Evolutionary conservation across 306 rosid species (phyloP).

Genomic region (Benincasa hispida): DNA sequence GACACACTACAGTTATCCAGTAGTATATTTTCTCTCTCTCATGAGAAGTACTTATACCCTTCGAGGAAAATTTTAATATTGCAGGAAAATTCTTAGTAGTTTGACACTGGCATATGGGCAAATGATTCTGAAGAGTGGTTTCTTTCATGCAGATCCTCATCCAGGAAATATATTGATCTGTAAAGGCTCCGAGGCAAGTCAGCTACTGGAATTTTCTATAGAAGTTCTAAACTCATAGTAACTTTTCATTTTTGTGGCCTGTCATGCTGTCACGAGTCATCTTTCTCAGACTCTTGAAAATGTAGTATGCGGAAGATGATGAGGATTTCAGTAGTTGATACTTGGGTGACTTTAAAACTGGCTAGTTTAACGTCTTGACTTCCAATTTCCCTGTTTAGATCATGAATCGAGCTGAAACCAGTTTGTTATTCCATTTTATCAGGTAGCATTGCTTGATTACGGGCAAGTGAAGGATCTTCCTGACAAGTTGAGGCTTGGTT

Average conservation of each 20-base stretch:
- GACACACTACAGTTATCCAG: not conserved
- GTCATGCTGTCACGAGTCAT: not conserved
- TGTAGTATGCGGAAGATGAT: not conserved
- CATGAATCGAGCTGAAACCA: not conserved
- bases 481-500: conserved; percentile 74
- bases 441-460: conserved; percentile 93
- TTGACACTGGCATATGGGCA: conserved; percentile 98
- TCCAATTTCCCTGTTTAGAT: not conserved
- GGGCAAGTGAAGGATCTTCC: conserved; percentile 99
- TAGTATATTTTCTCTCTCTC: not conserved
- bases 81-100: conserved; percentile 88
- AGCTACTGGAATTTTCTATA: conserved; percentile 6
- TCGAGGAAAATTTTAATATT: conserved; percentile 5
- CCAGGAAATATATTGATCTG: conserved; percentile 92
- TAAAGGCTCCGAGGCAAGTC: conserved; percentile 90
- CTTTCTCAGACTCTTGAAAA: not conserved
- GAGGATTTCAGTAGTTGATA: not conserved
- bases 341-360: not conserved
- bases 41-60: not conserved
- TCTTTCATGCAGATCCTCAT: conserved; percentile 99
- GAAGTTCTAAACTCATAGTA: not conserved
- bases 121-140: conserved; percentile 92
- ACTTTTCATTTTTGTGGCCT: not conserved
- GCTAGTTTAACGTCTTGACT: not conserved
- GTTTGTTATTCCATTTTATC: not conserved